Evolutionary conservation across 2,329 filamentous ascomycete genomes (phyloP), one percentile per base, ranked within the genome.

Genomic region (Scortechinia acanthostroma): DNA sequence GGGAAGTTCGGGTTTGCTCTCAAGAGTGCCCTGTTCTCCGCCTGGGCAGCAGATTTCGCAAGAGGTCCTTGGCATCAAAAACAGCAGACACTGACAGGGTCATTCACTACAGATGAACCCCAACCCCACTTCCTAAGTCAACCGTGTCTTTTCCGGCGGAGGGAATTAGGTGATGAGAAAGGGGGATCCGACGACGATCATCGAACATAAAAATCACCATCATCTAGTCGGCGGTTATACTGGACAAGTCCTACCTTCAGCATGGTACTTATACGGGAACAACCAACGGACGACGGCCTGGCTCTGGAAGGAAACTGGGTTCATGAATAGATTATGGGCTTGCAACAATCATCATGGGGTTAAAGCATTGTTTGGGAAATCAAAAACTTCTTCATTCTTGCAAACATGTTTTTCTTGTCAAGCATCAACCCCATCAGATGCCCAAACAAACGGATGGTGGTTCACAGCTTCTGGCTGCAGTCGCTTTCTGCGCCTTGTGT

Each of bases 301-400:
- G 25, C n/a, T 30, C n/a, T 30, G n/a, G 10, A 30, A 30, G 25
- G 25, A n/a, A 45, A 37, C 22, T 25, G 45, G 35, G 5, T 21
- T 46, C 22, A 17, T 43, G 22, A 43, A 25, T 37, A 20, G 35
- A n/a, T 21, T 46, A 19, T 17, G 35, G 16, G 15, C 23, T 40
- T 19, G 10, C 2, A 44, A 33, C 45, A 23, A 46, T 42, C 21
- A 22, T 40, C 17, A 23, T 46, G 21, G 22, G 20, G 17, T 44
- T 14, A 22, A 16, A 30, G 4, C 16, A 42, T 19, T 21, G n/a
- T 42, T n/a, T 43, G 33, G 22, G 40, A n/a, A n/a, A 21, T 50
- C 55, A 46, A 42, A 15, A 28, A 40, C 3, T 42, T 30, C 14
- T 55, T 65, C n/a, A n/a, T n/a, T n/a, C n/a, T n/a, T n/a, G n/a